Base-by-base conservation (phyloP, 1,284 basidiomycete species). In the Lentinula novae-zelandiae region DNA sequence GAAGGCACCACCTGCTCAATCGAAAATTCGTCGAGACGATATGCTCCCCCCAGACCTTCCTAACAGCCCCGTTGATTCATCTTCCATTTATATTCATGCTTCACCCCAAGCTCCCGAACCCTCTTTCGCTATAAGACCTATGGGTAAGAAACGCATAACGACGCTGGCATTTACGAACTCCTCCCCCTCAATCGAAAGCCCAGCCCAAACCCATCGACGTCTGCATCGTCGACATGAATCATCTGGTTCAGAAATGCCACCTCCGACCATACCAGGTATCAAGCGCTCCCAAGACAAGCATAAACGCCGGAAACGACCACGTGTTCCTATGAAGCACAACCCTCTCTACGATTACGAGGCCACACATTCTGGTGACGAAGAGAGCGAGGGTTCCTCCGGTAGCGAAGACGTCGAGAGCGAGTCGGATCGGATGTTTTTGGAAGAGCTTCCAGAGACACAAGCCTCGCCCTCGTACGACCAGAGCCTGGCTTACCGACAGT, bases 331-430 rank as follows among this genome's bases (percentile, higher is more conserved):
- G 64, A 76, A 77, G 56, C 70, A 73, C 65, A 84, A 85, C 67
- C 76, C 76, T 9, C 82, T 81, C 73, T 78, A 86, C 61, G 87
- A 89, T 66, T 77, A 82, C 57, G 89, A 86, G 73, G 90, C 92
- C 0, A 76, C 75, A 31, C 90, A 93, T 67, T 92, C 90, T 15
- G 93, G 92, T 22, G 90, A 92, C 64, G 92, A 93, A 67, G 79
- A 80, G 61, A 88, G 85, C 66, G 81, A 77, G 63, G 84, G 90
- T 58, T 77, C 75, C 0, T 86, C 84, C 2, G 77, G 81, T 61
- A 77, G 76, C 46, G 82, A 86, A 62, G 83, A 84, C 12, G 72
- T 78, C 20, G 89, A 87, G 68, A 83, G 78, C 66, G 89, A 90
- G 67, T 83, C 82, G 57, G 92, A 95, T 69, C 76, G 82, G 40